Conservation (phyloP, 768 basidiomycete genomes). For the Pisolithus tinctorius region DNA sequence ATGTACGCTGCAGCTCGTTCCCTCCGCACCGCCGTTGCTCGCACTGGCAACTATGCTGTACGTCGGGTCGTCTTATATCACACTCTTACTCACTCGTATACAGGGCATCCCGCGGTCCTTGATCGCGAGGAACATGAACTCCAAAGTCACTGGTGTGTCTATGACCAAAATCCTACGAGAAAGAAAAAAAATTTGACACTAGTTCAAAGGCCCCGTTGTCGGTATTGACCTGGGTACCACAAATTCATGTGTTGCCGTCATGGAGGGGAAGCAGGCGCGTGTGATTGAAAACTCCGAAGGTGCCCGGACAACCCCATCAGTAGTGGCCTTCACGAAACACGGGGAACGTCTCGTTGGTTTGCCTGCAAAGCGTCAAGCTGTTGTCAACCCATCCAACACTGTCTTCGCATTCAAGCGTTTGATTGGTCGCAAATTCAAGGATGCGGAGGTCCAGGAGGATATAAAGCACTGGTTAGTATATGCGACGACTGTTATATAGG, state of each 20-base stretch:
- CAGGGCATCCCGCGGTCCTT: constrained; percentile 64
- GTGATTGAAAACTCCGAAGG: constrained; percentile 98
- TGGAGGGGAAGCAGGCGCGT: constrained; percentile 92
- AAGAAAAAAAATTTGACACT: not conserved
- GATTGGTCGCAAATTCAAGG: constrained; percentile 89
- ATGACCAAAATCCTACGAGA: constrained; percentile 1
- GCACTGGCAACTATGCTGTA: constrained; percentile 61
- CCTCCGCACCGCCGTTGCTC: constrained; percentile 49
- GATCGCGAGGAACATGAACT: constrained; percentile 91
- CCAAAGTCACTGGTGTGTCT: constrained; percentile 78
- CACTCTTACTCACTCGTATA: constrained; percentile 2
- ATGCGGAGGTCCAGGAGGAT: constrained; percentile 92
- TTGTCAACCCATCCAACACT: constrained; percentile 92
- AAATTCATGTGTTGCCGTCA: constrained; percentile 87
- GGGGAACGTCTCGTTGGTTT: constrained; percentile 94
- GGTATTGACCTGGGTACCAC: constrained; percentile 97
- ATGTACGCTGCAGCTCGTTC: constrained; percentile 72
- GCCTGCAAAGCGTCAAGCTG: constrained; percentile 95
- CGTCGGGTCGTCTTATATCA: constrained; percentile 12
- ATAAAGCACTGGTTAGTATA: constrained; percentile 67
- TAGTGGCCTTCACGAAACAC: constrained; percentile 98
- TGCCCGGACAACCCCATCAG: constrained; percentile 95
- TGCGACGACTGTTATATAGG: not conserved
- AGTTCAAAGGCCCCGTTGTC: constrained; percentile 66
- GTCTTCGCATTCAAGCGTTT: constrained; percentile 92